These are phyloP conservation scores for Leishmania major DNA, from an alignment of 208 protist genomes.

Conservation along the genomic window DNA sequence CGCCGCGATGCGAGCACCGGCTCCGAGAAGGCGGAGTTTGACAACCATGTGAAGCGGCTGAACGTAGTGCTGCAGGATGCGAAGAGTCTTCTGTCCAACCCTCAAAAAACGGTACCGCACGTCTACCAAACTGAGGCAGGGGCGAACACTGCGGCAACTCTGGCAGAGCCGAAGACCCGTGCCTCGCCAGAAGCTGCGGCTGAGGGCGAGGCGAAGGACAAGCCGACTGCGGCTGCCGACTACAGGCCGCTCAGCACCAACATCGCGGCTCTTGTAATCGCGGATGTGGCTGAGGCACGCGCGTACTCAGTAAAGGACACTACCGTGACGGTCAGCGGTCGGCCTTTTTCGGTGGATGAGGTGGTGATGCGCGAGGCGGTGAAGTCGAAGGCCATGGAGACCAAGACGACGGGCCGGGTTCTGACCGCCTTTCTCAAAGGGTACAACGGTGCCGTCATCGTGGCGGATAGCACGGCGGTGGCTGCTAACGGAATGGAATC, in stretches of 20 bases:
- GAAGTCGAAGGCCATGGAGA: constrained; percentile 20
- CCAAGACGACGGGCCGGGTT: constrained; percentile 30
- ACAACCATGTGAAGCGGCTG: constrained; percentile 39
- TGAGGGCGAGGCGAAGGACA: not conserved
- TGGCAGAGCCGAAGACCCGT: not conserved
- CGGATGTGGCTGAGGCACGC: constrained; percentile 24
- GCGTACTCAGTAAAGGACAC: constrained; percentile 29
- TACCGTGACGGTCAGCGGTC: constrained; percentile 30
- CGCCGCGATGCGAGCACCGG: constrained; percentile 25
- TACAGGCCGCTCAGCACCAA: constrained; percentile 30
- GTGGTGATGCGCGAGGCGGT: constrained; percentile 28
- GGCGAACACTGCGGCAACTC: not conserved
- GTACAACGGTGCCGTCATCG: constrained; percentile 54
- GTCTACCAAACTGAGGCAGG: constrained; percentile 39
- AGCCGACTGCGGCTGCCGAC: not conserved
- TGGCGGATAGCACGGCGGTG: constrained; percentile 31
- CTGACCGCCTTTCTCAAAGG: constrained; percentile 47
- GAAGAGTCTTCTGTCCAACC: constrained; percentile 43
- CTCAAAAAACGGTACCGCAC: constrained; percentile 34
- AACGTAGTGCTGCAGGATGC: constrained; percentile 39
- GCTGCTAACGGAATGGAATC: constrained; percentile 35
- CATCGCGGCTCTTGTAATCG: constrained; percentile 33
- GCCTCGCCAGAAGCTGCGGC: not conserved
- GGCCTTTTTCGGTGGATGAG: constrained; percentile 46
- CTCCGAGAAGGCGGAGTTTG: constrained; percentile 28